A percentile compares a stretch with the other conserved stretches of the same genome.
These are phyloP conservation scores for Acer negundo DNA, from an alignment of 345 rosid genomes.

Conservation along the genomic window DNA sequence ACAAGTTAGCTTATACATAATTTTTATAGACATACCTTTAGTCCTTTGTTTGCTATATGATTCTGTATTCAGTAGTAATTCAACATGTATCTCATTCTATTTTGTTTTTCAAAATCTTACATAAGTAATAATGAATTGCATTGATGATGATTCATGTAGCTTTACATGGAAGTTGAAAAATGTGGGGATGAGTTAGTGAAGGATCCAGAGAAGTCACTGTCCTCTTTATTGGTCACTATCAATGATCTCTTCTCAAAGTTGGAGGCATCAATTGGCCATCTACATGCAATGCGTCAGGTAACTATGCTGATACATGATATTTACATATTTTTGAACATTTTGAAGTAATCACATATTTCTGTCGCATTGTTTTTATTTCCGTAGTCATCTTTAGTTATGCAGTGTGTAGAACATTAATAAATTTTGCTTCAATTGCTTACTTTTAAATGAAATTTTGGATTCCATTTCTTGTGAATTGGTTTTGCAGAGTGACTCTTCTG, in stretches of 20 bases:
- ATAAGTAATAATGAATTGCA: background rate
- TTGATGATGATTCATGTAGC: slow-evolving; percentile 36
- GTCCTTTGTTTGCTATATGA: background rate
- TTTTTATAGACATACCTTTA: background rate
- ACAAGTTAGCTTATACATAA: background rate
- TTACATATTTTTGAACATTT: background rate
- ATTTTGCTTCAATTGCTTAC: slow-evolving; percentile 5
- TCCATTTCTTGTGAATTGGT: slow-evolving; percentile 1
- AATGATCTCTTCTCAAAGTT: slow-evolving; percentile 58
- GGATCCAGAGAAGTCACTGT: slow-evolving; percentile 63
- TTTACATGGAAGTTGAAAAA: slow-evolving; percentile 74
- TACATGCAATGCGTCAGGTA: slow-evolving; percentile 68
- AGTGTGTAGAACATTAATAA: background rate
- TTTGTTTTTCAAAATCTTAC: background rate
- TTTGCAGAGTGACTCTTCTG: slow-evolving; percentile 65
- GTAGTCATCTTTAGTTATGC: slow-evolving; percentile 1
- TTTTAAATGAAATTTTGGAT: background rate
- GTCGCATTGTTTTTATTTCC: slow-evolving; percentile 15
- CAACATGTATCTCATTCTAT: background rate
- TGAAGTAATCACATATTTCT: background rate
- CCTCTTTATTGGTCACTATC: slow-evolving; percentile 50
- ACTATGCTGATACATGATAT: background rate
- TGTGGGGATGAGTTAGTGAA: slow-evolving; percentile 66
- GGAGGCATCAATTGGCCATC: slow-evolving; percentile 67
- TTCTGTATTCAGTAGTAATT: background rate